phyloP scores from a whole-genome alignment of 1,139 yeast genomes.

The Kodamaea arcana region DNA sequence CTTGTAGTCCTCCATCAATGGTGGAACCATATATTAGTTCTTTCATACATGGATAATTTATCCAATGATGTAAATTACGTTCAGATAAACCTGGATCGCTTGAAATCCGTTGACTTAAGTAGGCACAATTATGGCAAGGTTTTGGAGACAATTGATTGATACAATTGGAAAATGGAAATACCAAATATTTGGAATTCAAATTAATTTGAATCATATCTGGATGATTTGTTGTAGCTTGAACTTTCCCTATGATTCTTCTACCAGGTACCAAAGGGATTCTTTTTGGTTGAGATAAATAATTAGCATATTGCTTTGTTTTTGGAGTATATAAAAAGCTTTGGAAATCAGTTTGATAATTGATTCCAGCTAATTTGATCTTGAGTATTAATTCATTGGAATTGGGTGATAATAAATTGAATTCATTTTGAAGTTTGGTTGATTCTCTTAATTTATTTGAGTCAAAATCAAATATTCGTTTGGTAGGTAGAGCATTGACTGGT shows the following conservation, averaged over 20 bases:
- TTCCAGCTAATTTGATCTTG: conserved; percentile 29
- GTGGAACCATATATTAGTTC: conserved; percentile 32
- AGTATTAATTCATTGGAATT: conserved; percentile 23
- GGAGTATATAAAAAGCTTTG: conserved; percentile 10
- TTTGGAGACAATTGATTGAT: conserved; percentile 17
- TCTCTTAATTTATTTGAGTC: conserved; percentile 20
- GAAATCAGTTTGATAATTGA: conserved; percentile 25
- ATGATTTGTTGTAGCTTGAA: conserved; percentile 12
- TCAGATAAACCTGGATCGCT: conserved; percentile 2
- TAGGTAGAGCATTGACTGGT: conserved; percentile 17
- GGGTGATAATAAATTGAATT: conserved; percentile 15
- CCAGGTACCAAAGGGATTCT: conserved; percentile 29
- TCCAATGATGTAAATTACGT: conserved; percentile 4
- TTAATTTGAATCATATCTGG: conserved; percentile 4
- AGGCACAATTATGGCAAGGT: neutral
- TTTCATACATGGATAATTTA: conserved; percentile 19
- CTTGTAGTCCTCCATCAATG: conserved; percentile 42
- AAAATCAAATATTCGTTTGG: conserved; percentile 28
- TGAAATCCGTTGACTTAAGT: neutral
- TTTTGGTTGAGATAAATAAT: conserved; percentile 1
- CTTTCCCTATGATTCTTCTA: conserved; percentile 27
- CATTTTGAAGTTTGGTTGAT: conserved; percentile 27
- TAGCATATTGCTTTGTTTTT: conserved; percentile 1
- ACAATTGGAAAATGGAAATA: conserved; percentile 38
- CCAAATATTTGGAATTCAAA: conserved; percentile 22